Evolutionary conservation across 2,329 filamentous ascomycete species (phyloP).

Genomic region (Xylariaceae sp.): DNA sequence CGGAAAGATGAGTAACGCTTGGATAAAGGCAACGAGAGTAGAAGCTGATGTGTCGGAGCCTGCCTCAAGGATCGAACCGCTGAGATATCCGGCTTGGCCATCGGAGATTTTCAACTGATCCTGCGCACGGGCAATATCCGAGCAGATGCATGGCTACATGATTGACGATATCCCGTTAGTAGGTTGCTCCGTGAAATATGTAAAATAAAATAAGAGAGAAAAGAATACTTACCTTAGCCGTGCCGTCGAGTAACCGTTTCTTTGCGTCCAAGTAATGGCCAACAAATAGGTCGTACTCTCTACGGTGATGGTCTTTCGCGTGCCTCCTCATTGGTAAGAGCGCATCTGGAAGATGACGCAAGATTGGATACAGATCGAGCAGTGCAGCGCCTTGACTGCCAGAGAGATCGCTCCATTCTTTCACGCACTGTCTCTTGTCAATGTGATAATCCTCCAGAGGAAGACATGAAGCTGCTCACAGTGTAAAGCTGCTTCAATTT

Average conservation of each 20-base stretch:
- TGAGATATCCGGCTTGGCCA: conserved; percentile 31
- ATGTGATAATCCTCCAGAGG: background rate
- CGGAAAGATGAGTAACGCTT: conserved; percentile 38
- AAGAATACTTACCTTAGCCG: conserved; percentile 15
- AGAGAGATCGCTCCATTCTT: conserved; percentile 14
- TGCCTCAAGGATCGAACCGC: conserved; percentile 26
- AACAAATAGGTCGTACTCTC: conserved; percentile 40
- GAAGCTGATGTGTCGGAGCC: conserved; percentile 37
- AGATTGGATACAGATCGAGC: conserved; percentile 43
- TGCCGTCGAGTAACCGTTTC: conserved; percentile 27
- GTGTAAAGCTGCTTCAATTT: conserved; percentile 40
- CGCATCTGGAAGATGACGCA: conserved; percentile 42
- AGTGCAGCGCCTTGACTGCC: conserved; percentile 34
- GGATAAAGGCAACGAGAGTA: conserved; percentile 35
- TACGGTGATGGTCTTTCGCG: conserved; percentile 39
- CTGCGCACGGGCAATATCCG: conserved; percentile 28
- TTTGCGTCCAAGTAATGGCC: conserved; percentile 40
- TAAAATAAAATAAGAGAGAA: background rate
- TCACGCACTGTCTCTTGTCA: conserved; percentile 13
- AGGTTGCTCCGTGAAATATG: too few species aligned
- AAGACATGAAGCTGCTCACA: conserved; percentile 9
- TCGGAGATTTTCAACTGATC: conserved; percentile 32
- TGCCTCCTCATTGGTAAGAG: conserved; percentile 35
- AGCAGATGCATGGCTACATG: conserved; percentile 27
- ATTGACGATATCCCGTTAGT: conserved; percentile 1